Evolutionary conservation across 768 basidiomycete genomes (phyloP), one percentile per base, ranked within the genome.

Genomic region (Leccinum longicurvipes): DNA sequence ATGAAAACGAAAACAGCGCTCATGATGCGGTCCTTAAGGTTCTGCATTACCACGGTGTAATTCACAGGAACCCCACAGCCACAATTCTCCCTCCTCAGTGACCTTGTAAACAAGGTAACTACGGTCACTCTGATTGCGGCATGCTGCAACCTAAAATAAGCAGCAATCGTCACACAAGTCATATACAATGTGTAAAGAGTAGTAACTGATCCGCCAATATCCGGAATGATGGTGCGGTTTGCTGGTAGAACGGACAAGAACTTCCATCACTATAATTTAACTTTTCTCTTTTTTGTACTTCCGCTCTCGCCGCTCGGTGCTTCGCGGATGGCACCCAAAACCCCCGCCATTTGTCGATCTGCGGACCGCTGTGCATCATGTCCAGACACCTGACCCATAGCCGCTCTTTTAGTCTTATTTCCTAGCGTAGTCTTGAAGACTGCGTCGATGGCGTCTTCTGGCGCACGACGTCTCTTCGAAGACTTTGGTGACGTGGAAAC

Each of bases 371-470:
- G 60, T 28, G 50, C 50, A 15, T 60, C 61, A 17, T 59, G 63
- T 3, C n/a, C 19, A 53, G 51, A 44, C 47, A 44, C 41, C 25
- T 36, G 44, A 36, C 56, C 67, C 25, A 87, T 65, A 4, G 79
- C 81, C 23, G 74, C 79, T 63, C 79, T 83, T 73, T 82, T 87
- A 21, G 77, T 67, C 68, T 80, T 85, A 62, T 79, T 83, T 19
- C 85, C 85, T 19, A 86, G 64, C 21, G 74, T 74, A 44, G 74
- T 66, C 39, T 82, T 77, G 66, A 93, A 93, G 11, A 92, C 72
- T 3, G 73, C 79, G 54, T 93, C 91, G 51, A 93, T 93, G 66
- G 89, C 90, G 61, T 92, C 84, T 46, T 75, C 79, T 7, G 72
- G 59, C 23, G 67, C 63, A 24, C 50, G 66, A 62, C 79, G 74